Evolutionary conservation across 2,329 filamentous ascomycete genomes (phyloP), one percentile per base, ranked within the genome.

Genomic region (Diplodia seriata): DNA sequence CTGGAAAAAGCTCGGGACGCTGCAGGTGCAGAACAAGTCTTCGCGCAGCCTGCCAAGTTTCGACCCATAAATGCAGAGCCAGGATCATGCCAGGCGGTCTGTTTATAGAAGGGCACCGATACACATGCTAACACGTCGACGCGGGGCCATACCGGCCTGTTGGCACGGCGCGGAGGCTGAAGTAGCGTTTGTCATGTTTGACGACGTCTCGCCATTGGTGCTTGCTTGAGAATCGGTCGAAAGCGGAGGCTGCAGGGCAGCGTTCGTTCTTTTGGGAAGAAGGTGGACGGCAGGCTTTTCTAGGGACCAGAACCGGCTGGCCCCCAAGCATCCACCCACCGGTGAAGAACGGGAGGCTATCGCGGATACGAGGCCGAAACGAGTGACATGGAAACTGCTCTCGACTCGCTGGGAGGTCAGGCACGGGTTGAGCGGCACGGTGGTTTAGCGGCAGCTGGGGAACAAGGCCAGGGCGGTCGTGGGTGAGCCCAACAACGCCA

Each of bases 311-410:
- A 20, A 12, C 20, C 31, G 31, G 55, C 40, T 23, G 36, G 55
- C 36, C 55, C 55, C 55, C 55, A 59, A 59, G 55, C 23, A 26
- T 43, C 33, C 36, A 40, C 55, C 29, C 33, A 40, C 33, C 23
- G 31, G 8, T 33, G 18, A 38, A 38, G 12, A 11, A 11, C 26
- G 20, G 31, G 26, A 57, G 55, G 55, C 55, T 57, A 57, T 57
- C 36, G 5, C 36, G 20, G 55, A 43, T 43, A 59, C 55, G 54
- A 43, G 55, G 36, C 54, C 54, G 33, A 26, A 23, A 14, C 54
- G 54, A 40, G 33, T 38, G 9, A 18, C 8, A 43, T 59, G 36
- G 31, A 43, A 43, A 29, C 43, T 18, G 43, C 11, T 14, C 18
- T 29, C 33, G 54, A 40, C 54, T 38, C 6, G 31, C 8, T 33